Evolutionary conservation across 345 rosid genomes (phyloP).

Genomic region (Moricandia moricandioides): DNA sequence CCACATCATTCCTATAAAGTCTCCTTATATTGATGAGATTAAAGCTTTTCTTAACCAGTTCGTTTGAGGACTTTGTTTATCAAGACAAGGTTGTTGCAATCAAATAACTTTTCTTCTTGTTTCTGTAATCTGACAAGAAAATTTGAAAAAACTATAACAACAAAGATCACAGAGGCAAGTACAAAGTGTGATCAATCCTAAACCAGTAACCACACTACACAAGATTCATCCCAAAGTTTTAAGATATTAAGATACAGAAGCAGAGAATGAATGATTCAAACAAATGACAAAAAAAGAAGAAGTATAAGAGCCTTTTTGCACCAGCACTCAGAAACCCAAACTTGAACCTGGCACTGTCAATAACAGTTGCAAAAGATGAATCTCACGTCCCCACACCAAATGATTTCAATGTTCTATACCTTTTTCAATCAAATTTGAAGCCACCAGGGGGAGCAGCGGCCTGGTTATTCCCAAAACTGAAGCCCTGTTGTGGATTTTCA

Average conservation of each 20-base stretch:
- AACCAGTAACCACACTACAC: slow-evolving; percentile 30
- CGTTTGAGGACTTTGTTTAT: slow-evolving; percentile 31
- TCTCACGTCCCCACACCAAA: slow-evolving; percentile 18
- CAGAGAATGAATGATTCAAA: slow-evolving; percentile 26
- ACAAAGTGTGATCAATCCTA: slow-evolving; percentile 31
- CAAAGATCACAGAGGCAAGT: not conserved
- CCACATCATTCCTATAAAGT: slow-evolving; percentile 86
- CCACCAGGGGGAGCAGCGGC: slow-evolving; percentile 60
- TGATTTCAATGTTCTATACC: slow-evolving; percentile 19
- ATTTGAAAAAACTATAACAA: not conserved
- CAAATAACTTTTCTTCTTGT: slow-evolving; percentile 20
- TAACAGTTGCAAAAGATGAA: slow-evolving; percentile 33
- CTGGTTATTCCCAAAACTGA: slow-evolving; percentile 56
- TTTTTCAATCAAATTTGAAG: slow-evolving; percentile 61
- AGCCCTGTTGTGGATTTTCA: slow-evolving; percentile 42
- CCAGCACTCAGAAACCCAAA: slow-evolving; percentile 33
- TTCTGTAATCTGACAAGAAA: slow-evolving; percentile 12
- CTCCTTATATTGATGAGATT: slow-evolving; percentile 47
- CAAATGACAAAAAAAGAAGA: slow-evolving; percentile 1
- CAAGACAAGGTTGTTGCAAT: slow-evolving; percentile 9
- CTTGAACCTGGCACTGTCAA: slow-evolving; percentile 33
- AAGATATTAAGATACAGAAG: slow-evolving; percentile 26
- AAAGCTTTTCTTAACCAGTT: slow-evolving; percentile 68
- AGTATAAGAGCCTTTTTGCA: slow-evolving; percentile 25
- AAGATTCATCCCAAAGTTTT: slow-evolving; percentile 7